A percentile compares a stretch with the other conserved stretches of the same genome.
Evolutionary conservation across 441 rosid species (phyloP).

Genomic region (Erodium chrysanthum): DNA sequence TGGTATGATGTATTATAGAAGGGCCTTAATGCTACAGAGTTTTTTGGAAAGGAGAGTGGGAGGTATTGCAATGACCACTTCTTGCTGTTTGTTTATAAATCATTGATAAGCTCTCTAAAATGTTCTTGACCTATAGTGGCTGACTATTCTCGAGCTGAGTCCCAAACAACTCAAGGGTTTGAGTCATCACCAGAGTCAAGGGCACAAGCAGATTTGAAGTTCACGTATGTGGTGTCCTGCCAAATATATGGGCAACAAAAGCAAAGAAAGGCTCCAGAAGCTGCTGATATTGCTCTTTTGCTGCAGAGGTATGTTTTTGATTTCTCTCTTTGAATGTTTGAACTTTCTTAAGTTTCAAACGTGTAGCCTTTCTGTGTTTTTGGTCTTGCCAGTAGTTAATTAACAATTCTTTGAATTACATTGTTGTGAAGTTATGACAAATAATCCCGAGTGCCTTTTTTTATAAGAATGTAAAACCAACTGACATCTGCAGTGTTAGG

Average conservation of each 20-base stretch:
- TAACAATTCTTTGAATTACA: neutral
- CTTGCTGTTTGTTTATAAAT: neutral
- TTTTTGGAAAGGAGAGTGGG: constrained; percentile 67
- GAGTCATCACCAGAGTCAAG: constrained; percentile 90
- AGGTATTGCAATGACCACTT: constrained; percentile 38
- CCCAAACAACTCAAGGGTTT: constrained; percentile 57
- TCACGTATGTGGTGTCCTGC: constrained; percentile 90
- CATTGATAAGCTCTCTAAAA: constrained; percentile 19
- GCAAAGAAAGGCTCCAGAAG: constrained; percentile 88
- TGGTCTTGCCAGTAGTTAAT: neutral
- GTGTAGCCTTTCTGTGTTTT: neutral
- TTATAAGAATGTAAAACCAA: neutral
- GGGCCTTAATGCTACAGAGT: constrained; percentile 90
- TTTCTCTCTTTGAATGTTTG: constrained; percentile 14
- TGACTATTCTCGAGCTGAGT: constrained; percentile 49
- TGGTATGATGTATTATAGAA: constrained; percentile 99
- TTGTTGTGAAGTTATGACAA: neutral
- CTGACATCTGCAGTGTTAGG: neutral
- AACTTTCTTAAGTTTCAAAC: neutral
- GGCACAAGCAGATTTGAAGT: constrained; percentile 83
- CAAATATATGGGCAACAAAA: constrained; percentile 98
- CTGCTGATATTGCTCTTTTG: constrained; percentile 78
- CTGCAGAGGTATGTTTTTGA: constrained; percentile 61
- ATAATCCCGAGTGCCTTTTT: neutral
- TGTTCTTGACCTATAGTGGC: constrained; percentile 20